Percentiles rank a stretch among this genome's conserved stretches.
phyloP scores from a whole-genome alignment of 164 flowering plant genomes.

The Umbellularia californica region DNA sequence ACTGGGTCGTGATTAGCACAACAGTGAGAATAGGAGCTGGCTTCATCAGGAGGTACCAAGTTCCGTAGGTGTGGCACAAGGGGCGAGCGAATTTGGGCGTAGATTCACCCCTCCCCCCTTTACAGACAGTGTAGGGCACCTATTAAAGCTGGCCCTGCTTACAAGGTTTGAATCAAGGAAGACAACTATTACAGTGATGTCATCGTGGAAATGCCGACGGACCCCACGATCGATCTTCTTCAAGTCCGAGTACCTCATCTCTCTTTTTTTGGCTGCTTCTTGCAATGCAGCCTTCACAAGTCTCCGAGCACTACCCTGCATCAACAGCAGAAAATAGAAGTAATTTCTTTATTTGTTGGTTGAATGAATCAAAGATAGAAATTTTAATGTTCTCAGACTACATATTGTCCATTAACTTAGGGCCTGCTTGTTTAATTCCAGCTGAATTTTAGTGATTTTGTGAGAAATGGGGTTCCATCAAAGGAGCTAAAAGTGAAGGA shows the following conservation, averaged over 20 bases:
- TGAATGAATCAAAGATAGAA: background rate
- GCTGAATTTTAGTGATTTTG: no score
- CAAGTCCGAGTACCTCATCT: constrained; percentile 4
- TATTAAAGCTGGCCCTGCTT: background rate
- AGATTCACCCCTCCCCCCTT: constrained; percentile 8
- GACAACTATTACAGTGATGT: constrained; percentile 40
- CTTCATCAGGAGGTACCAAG: background rate
- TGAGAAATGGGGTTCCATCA: no score
- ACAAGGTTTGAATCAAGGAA: constrained; percentile 1
- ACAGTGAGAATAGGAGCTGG: constrained; percentile 16
- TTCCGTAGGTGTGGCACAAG: constrained; percentile 8
- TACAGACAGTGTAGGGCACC: constrained; percentile 1
- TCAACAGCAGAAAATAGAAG: background rate
- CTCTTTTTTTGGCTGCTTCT: constrained; percentile 3
- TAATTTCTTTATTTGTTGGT: background rate
- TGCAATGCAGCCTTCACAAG: constrained; percentile 1
- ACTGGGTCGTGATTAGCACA: constrained; percentile 23
- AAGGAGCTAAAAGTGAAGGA: no score
- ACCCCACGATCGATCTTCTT: constrained; percentile 58
- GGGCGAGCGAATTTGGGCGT: constrained; percentile 9
- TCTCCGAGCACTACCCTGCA: constrained; percentile 5
- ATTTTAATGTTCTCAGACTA: background rate
- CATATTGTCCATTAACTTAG: background rate
- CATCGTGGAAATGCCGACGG: constrained; percentile 76
- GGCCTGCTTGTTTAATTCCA: background rate